phyloP scores from a whole-genome alignment of 345 rosid species.

The Erysimum cheiranthoides region DNA sequence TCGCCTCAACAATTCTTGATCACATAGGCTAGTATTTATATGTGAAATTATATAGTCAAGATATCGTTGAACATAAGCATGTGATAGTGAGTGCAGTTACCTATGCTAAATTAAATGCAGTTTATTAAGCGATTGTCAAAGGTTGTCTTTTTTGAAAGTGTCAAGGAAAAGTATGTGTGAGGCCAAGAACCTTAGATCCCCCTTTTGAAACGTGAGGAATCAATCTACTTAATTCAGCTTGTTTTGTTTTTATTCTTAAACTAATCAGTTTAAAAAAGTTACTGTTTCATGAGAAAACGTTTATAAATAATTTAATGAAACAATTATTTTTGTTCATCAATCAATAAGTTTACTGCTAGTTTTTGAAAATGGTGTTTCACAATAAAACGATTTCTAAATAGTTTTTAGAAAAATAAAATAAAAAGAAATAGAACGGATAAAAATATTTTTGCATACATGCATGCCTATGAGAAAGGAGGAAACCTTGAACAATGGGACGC shows the following conservation, averaged over 20 bases:
- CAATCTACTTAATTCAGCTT: slow-evolving; percentile 6
- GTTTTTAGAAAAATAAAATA: background rate
- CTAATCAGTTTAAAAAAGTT: background rate
- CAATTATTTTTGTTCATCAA: too few species aligned
- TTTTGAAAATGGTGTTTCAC: background rate
- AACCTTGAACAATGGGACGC: background rate
- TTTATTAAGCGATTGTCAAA: slow-evolving; percentile 31
- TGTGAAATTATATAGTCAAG: background rate
- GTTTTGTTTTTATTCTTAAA: background rate
- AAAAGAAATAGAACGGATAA: background rate
- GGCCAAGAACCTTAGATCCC: slow-evolving; percentile 8
- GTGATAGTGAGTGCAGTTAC: slow-evolving; percentile 19
- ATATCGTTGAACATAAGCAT: slow-evolving; percentile 10
- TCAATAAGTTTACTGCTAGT: too few species aligned
- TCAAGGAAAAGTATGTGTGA: slow-evolving; percentile 18
- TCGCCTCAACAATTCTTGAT: slow-evolving; percentile 1
- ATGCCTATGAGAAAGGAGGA: slow-evolving; percentile 8
- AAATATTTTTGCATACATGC: background rate
- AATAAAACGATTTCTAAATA: background rate
- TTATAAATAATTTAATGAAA: too few species aligned
- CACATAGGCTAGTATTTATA: slow-evolving; percentile 10
- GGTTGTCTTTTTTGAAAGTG: slow-evolving; percentile 6
- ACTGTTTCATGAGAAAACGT: background rate
- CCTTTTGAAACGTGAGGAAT: slow-evolving; percentile 33
- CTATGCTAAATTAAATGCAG: background rate